Base-by-base conservation (phyloP, 1,284 basidiomycete species). In the Inonotus obliquus region DNA sequence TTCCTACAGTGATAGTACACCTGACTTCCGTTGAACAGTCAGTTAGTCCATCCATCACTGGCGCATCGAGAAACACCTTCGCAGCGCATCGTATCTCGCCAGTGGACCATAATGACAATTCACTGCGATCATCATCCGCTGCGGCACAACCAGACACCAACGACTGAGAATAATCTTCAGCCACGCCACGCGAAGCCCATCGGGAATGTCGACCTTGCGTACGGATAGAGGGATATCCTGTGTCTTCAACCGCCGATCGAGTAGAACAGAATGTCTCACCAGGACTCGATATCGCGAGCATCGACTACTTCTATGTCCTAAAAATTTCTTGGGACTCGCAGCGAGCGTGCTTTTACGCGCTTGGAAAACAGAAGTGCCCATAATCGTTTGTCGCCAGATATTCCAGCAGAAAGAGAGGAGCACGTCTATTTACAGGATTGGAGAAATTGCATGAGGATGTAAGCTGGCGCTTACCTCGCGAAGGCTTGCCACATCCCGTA, bases 61-160 rank as follows among this genome's bases (percentile, higher is more conserved):
- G 60, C 6, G 51, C 54, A 11, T 52, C 25, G 13, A 61, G 45
- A 41, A 27, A 25, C 11, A 44, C 25, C 27, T 35, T 29, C 4
- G 38, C 41, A 11, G 29, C 49, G 25, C 10, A 25, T 6, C 29
- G 25, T 25, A 35, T 9, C 1, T 54, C 10, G 41, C 32, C 17
- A n/a, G 32, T 25, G 2, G 59, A 17, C 60, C 60, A 61, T 17
- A 61, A 10, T 13, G 37, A 32, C 4, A 61, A 10, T 14, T 41
- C 41, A 45, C 60, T 61, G 17, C 10, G 4, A 11, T 38, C 35
- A 1, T 29, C 19, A 38, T 57, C 25, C 17, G 60, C 44, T 2
- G 53, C 56, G 27, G 60, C 53, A n/a, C n/a, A n/a, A 56, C 41
- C 10, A 61, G 23, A 32, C 54, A 56, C 60, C 60, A 57, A 1